Evolutionary conservation across 225 moss, liverwort and hornwort genomes (phyloP), one percentile per base, ranked within the genome.

Genomic region (Straminergon stramineum): DNA sequence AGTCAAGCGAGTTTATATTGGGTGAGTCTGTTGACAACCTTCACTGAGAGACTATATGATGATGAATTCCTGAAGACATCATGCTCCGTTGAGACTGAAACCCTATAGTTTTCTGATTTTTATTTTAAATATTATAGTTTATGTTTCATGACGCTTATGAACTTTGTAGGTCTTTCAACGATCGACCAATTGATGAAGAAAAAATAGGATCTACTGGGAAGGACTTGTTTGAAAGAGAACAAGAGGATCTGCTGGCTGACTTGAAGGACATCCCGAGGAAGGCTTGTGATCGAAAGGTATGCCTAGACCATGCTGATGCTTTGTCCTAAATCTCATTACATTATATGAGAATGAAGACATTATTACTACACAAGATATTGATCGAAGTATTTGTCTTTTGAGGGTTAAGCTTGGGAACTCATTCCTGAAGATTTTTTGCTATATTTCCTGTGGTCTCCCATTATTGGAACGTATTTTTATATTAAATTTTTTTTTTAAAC

Each of bases 1-100:
- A 91, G 98, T 98, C 31, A 98, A 93, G 96, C 96, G 98, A 93
- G 98, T 98, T 45, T 98, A 98, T 85, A 98, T 98, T 88, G 98
- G 98, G 98, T 98, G 90, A 52, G 95, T 77, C 53, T 86, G 37
- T 56, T 58, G 68, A 81, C 51, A 88, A 8, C 62, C 64, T 91
- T 71, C 21, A 31, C 28, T 58, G 43, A 56, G 70, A 70, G 85
- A 70, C 37, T 71, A 45, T 58, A 61, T 60, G 60, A 26, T 45
- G 61, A 35, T 61, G 9, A 45, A 35, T 73, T 70, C 62, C 61
- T 48, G 62, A 19, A 86, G 19, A 37, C 1, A 34, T 10, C 51
- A 19, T 19, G 61, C 35, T 58, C 35, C 45, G 32, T 60, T 41
- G 64, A 64, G 64, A 48, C 64, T 48, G 34, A 64, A 26, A 82